These are phyloP conservation scores for Silene coronaria DNA, from an alignment of 179 eudicot species.

Conservation along the genomic window DNA sequence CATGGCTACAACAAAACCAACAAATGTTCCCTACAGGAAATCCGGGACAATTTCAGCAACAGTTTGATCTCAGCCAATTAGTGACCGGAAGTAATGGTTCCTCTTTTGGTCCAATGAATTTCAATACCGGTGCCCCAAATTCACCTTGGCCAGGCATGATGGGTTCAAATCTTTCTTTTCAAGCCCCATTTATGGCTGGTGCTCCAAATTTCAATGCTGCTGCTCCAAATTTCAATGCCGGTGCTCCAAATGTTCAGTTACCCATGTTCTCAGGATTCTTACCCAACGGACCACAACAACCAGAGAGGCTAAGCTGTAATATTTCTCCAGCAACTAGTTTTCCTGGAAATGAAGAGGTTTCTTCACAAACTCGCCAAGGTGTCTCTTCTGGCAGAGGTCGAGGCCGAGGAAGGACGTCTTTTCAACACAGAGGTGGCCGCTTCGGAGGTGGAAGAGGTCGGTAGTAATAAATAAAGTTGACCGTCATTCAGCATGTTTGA, in stretches of 20 bases:
- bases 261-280: slow-evolving; percentile 9
- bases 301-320: not conserved
- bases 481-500: not conserved
- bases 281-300: slow-evolving; percentile 9
- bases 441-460: slow-evolving; percentile 7
- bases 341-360: not conserved
- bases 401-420: slow-evolving; percentile 8
- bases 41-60: slow-evolving; percentile 7
- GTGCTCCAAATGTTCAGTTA: slow-evolving; percentile 3
- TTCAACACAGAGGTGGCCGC: slow-evolving; percentile 12
- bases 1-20: not conserved
- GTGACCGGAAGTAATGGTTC: slow-evolving; percentile 1
- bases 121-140: slow-evolving; percentile 2
- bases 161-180: not conserved
- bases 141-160: slow-evolving; percentile 8
- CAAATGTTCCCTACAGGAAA: slow-evolving; percentile 3
- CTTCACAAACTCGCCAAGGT: not conserved
- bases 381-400: not conserved
- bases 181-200: slow-evolving; percentile 9
- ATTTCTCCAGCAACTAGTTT: not conserved
- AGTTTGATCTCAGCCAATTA: slow-evolving; percentile 7
- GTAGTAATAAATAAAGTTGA: not conserved
- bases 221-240: not conserved
- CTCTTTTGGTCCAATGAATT: slow-evolving; percentile 1
- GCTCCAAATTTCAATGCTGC: not conserved